Base-by-base conservation (phyloP, 106 monocot genomes). In the Hemerocallis citrina region DNA sequence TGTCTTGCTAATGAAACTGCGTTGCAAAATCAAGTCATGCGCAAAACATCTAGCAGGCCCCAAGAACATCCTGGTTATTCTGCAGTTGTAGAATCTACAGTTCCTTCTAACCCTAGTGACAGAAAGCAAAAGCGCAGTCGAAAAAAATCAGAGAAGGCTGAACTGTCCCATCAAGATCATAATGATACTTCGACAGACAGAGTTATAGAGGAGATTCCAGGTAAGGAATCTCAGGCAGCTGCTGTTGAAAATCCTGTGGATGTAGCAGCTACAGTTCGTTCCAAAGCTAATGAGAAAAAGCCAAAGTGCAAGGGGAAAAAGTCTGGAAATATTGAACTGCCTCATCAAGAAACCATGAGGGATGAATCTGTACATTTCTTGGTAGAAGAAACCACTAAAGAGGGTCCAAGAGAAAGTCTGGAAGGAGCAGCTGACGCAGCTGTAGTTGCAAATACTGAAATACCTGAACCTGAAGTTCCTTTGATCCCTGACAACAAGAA, bases 81-180 rank as follows among this genome's bases (percentile, higher is more conserved):
- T 58, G 22, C 55, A 40, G n/a, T 21, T 7, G 43, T 41, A 5
- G 63, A 37, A 34, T 45, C 44, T 15, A 28, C 0, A 20, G 7
- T 13, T 27, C 56, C 68, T 52, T 19, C 43, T 5, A 33, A 11
- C 8, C 31, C n/a, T 23, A 43, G 35, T 42, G 68, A 58, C 0
- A 38, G 7, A 63, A 78, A 57, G 25, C 35, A 62, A 63, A 62
- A 24, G 7, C 37, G 63, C 7, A 70, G 29, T 17, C 65, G 16
- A 55, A 70, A 58, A 38, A 68, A 64, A 36, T 34, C 75, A 68
- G 30, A 57, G 2, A 60, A 57, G 20, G 13, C 24, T 17, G 52
- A 52, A 34, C n/a, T 55, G 16, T 19, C 23, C 28, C 50, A 50
- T 10, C 25, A 50, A 50, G 50, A 50, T 23, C 39, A 16, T 16